phyloP scores from a whole-genome alignment of 2,329 filamentous ascomycete species.

The Ophiocordyceps camponoti-rufipedis region DNA sequence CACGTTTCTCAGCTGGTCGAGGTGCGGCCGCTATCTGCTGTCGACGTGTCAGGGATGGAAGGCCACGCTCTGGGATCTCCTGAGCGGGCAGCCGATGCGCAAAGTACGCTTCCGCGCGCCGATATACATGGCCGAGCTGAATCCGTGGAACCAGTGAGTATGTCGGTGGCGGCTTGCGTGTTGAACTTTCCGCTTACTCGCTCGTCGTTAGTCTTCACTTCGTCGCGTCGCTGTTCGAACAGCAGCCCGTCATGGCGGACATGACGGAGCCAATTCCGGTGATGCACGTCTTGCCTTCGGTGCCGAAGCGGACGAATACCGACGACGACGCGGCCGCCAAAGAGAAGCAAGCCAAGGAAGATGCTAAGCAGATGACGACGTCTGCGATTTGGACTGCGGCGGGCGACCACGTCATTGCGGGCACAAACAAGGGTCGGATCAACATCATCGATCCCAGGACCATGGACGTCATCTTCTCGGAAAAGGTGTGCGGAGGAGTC shows the following conservation, averaged over 20 bases:
- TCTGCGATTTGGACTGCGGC: conserved; percentile 74
- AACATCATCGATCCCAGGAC: conserved; percentile 83
- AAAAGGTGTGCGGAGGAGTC: conserved; percentile 70
- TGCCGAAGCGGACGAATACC: conserved; percentile 54
- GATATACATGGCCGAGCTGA: conserved; percentile 88
- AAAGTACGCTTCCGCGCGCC: conserved; percentile 84
- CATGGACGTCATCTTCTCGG: conserved; percentile 72
- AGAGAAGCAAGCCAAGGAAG: conserved; percentile 78
- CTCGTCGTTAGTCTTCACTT: conserved; percentile 53
- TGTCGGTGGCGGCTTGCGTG: background rate
- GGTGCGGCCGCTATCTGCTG: conserved; percentile 76
- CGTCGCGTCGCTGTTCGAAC: conserved; percentile 84
- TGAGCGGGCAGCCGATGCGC: conserved; percentile 48
- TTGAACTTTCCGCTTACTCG: conserved; percentile 5
- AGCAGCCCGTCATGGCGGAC: conserved; percentile 78
- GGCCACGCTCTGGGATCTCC: conserved; percentile 85
- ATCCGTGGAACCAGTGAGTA: conserved; percentile 68
- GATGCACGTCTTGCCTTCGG: conserved; percentile 64
- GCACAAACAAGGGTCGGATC: conserved; percentile 88
- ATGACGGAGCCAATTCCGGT: conserved; percentile 49
- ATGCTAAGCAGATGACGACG: conserved; percentile 88
- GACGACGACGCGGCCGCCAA: conserved; percentile 51
- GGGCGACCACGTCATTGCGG: conserved; percentile 78
- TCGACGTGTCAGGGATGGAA: conserved; percentile 95
- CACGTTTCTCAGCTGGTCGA: conserved; percentile 88